Conservation (phyloP, 768 basidiomycete genomes). For the Stropharia rugosoannulata region DNA sequence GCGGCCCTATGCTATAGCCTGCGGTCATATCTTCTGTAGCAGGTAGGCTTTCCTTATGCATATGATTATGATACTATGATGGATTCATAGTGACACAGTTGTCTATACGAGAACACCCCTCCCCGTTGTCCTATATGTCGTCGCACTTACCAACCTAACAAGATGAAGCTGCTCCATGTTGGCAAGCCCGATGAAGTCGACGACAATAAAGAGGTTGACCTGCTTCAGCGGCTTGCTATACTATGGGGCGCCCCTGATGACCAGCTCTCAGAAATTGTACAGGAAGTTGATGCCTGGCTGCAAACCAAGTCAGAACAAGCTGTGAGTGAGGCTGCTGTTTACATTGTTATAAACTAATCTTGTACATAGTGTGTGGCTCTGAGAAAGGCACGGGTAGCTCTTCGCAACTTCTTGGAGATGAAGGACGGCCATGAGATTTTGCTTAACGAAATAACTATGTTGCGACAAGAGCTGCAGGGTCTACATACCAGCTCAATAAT, state of each 20-base stretch:
- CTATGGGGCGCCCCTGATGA: conserved; percentile 40
- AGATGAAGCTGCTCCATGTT: conserved; percentile 68
- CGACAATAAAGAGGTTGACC: conserved; percentile 33
- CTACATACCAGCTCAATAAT: background rate
- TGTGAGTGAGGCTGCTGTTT: conserved; percentile 28
- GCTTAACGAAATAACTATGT: background rate
- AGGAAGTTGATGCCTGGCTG: conserved; percentile 55
- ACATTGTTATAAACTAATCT: background rate
- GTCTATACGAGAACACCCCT: conserved; percentile 50
- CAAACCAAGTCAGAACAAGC: conserved; percentile 35
- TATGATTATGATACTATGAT: background rate
- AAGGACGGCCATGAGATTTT: background rate
- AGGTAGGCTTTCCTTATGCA: conserved; percentile 41
- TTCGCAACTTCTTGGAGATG: conserved; percentile 10
- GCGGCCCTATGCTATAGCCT: conserved; percentile 70
- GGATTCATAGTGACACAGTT: conserved; percentile 32
- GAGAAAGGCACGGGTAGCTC: conserved; percentile 15
- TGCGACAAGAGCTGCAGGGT: background rate
- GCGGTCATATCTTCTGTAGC: conserved; percentile 76
- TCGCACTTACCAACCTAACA: conserved; percentile 53
- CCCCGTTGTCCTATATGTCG: conserved; percentile 67
- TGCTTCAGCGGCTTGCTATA: conserved; percentile 35
- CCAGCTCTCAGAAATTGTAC: conserved; percentile 34
- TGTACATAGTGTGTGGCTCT: conserved; percentile 13
- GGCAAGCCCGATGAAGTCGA: conserved; percentile 41